These are phyloP conservation scores for Botryosphaeria dothidea DNA, from an alignment of 2,329 filamentous ascomycete species.

Conservation along the genomic window DNA sequence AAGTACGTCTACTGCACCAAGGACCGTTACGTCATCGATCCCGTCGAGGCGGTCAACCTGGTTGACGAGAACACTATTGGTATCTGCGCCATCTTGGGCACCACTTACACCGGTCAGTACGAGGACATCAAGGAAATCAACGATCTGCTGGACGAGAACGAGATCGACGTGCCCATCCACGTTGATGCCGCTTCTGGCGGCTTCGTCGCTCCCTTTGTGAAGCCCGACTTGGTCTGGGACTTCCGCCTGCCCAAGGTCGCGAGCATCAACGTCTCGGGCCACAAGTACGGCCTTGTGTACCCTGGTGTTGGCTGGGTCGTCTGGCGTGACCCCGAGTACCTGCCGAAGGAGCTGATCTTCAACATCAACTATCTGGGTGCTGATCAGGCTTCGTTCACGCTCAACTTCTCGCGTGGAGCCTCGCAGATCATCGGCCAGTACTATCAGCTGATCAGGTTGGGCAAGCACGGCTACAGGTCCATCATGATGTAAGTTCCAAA, in stretches of 20 bases:
- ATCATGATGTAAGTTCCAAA: constrained; percentile 68
- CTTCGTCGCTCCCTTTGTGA: constrained; percentile 89
- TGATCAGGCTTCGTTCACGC: constrained; percentile 91
- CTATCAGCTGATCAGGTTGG: constrained; percentile 93
- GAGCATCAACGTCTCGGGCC: constrained; percentile 91
- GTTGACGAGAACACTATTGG: constrained; percentile 78
- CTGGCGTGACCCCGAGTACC: constrained; percentile 79
- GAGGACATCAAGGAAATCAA: constrained; percentile 93
- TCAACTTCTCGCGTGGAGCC: constrained; percentile 96
- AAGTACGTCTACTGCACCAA: constrained; percentile 69
- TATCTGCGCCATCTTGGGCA: constrained; percentile 87
- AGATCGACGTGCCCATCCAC: constrained; percentile 83
- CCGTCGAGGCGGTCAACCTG: constrained; percentile 60
- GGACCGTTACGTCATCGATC: constrained; percentile 64
- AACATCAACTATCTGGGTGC: constrained; percentile 99
- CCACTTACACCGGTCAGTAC: constrained; percentile 94
- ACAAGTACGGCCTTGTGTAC: constrained; percentile 71
- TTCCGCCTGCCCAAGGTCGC: constrained; percentile 87
- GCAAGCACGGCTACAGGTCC: constrained; percentile 84
- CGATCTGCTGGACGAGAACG: constrained; percentile 74
- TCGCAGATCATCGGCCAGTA: constrained; percentile 96
- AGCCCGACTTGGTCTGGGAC: constrained; percentile 84
- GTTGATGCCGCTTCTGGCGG: constrained; percentile 91
- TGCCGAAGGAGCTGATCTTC: constrained; percentile 92
- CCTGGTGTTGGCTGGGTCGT: constrained; percentile 93